These are phyloP conservation scores for Achaetomiella virescens DNA, from an alignment of 495 filamentous ascomycete genomes.

Conservation along the genomic window DNA sequence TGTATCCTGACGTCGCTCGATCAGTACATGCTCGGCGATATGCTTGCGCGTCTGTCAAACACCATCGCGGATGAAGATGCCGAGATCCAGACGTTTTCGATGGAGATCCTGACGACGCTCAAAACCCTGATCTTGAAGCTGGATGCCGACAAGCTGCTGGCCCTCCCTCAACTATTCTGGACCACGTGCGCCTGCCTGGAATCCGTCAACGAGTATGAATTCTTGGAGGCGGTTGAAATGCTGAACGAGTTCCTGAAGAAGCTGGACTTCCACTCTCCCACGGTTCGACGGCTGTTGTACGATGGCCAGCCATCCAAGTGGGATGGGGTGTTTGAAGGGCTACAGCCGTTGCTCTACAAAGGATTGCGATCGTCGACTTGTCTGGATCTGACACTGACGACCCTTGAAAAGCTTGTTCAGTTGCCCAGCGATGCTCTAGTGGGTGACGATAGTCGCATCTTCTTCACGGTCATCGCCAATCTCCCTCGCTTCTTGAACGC, in stretches of 20 bases:
- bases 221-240: constrained; percentile 84
- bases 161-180: constrained; percentile 95
- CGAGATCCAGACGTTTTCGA: constrained; percentile 91
- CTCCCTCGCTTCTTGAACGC: constrained; percentile 79
- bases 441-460: constrained; percentile 70
- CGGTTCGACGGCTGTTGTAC: constrained; percentile 59
- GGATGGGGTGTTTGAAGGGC: constrained; percentile 83
- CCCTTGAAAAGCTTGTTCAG: constrained; percentile 69
- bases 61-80: constrained; percentile 89
- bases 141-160: constrained; percentile 68
- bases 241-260: constrained; percentile 81
- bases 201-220: constrained; percentile 92
- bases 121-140: constrained; percentile 82
- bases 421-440: constrained; percentile 77
- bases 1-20: constrained; percentile 87
- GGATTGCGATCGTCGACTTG: constrained; percentile 82
- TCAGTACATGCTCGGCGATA: constrained; percentile 88
- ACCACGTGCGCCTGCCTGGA: constrained; percentile 92
- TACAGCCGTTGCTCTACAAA: constrained; percentile 82
- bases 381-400: constrained; percentile 65
- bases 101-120: constrained; percentile 93
- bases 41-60: constrained; percentile 89
- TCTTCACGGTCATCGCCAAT: constrained; percentile 83
- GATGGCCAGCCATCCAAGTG: constrained; percentile 78
- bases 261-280: constrained; percentile 68